Base-by-base conservation (phyloP, 306 rosid species). In the Phaseolus lunatus region DNA sequence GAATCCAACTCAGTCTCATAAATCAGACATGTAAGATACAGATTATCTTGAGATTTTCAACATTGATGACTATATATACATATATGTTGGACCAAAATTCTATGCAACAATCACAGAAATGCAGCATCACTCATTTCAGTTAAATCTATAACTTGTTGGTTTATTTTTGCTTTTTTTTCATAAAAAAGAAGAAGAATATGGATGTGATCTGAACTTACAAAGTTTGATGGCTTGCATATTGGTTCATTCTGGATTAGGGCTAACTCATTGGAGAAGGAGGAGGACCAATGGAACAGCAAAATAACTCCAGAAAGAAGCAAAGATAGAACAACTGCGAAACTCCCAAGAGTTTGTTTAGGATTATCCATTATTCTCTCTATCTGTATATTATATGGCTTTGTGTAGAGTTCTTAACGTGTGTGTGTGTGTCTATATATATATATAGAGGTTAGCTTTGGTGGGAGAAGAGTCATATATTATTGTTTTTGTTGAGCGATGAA, bases 281-380 rank as follows among this genome's bases (percentile, higher is more conserved):
- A 85, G 22, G 88, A 81, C 86, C 85, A 76, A 9, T 78, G 5
- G 75, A 20, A 84, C 2, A 88, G 64, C 26, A 24, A 70, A 13
- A 92, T 15, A 31, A 70, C 2, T 20, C 81, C 83, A 15, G 78
- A 37, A 4, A 92, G 52, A 77, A 92, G 56, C 1, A 90, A 14
- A 1, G 72, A 62, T 2, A 39, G 11, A 19, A 77, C 57, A 3
- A 83, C 5, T 12, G 79, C 82, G 1, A 85, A 77, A 72, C 58
- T 80, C 53, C 56, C 82, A 3, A 61, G 0, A 2, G 78, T 74
- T 58, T 79, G 85, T 20, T 18, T 81, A 11, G 71, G 48, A 5
- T 53, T 39, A 53, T 76, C 89, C 90, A 74, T 73, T 56, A n/a
- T 58, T 50, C 12, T 27, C 71, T 66, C 54, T 39, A 5, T 8